Conservation (phyloP, 805 yeast species). For the Starmera quercuum region DNA sequence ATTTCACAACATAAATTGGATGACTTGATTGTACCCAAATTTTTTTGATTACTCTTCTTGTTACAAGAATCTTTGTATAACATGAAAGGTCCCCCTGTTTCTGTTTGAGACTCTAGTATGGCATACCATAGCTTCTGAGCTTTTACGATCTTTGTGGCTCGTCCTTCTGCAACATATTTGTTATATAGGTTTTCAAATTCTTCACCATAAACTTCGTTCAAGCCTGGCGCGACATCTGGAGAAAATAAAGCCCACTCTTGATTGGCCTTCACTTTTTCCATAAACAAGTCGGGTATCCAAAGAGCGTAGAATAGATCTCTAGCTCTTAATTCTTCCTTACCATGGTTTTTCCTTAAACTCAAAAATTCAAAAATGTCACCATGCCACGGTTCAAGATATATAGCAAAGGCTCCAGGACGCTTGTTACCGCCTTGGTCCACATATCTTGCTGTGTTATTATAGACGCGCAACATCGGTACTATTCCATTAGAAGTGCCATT, state of each 20-base stretch:
- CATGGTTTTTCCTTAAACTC: conserved; percentile 88
- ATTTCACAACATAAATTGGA: conserved; percentile 94
- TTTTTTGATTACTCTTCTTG: conserved; percentile 81
- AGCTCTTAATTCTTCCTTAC: conserved; percentile 90
- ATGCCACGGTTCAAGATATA: conserved; percentile 97
- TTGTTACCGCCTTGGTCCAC: conserved; percentile 99
- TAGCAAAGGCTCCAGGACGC: conserved; percentile 95
- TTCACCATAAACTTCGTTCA: conserved; percentile 77
- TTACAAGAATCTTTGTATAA: conserved; percentile 92
- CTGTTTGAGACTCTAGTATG: conserved; percentile 87
- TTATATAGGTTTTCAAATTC: conserved; percentile 70
- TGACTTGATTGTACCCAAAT: conserved; percentile 86
- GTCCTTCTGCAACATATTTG: conserved; percentile 64
- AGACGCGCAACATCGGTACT: conserved; percentile 92
- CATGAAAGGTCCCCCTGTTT: conserved; percentile 95
- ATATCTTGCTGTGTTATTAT: conserved; percentile 92
- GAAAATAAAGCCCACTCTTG: conserved; percentile 86
- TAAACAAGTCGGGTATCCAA: conserved; percentile 93
- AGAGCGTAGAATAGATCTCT: conserved; percentile 89
- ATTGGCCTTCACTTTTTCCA: conserved; percentile 78
- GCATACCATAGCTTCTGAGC: conserved; percentile 95
- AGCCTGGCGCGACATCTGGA: conserved; percentile 84
- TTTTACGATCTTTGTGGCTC: conserved; percentile 55
- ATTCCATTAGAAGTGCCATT: conserved; percentile 91
- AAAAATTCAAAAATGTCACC: conserved; percentile 83